A percentile compares a stretch with the other conserved stretches of the same genome.
phyloP scores from a whole-genome alignment of 768 basidiomycete genomes.

The Lactarius trivialis region DNA sequence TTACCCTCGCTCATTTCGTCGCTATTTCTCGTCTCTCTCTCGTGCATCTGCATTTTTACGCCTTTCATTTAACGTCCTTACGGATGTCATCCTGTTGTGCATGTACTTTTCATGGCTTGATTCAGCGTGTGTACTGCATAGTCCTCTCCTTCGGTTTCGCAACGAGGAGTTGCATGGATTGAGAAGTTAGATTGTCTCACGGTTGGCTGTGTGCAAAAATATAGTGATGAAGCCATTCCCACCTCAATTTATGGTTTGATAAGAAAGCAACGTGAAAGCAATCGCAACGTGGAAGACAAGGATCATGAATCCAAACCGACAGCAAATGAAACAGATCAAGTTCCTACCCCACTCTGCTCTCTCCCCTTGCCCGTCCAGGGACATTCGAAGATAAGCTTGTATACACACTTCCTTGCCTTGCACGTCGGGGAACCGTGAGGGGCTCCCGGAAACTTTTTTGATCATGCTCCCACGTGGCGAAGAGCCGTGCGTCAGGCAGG shows the following conservation, averaged over 20 bases:
- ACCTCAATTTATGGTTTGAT: neutral
- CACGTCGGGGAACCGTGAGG: slow-evolving; percentile 28
- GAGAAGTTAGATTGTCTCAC: slow-evolving; percentile 20
- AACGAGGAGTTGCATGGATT: slow-evolving; percentile 14
- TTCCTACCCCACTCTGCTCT: slow-evolving; percentile 20
- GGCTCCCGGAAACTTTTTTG: slow-evolving; percentile 37
- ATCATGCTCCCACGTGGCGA: slow-evolving; percentile 47
- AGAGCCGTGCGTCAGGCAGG: slow-evolving; percentile 43
- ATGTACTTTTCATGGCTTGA: slow-evolving; percentile 25
- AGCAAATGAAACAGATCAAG: neutral
- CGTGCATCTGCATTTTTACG: slow-evolving; percentile 19
- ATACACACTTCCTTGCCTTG: slow-evolving; percentile 22
- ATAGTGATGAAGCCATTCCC: slow-evolving; percentile 12
- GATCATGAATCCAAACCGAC: slow-evolving; percentile 5
- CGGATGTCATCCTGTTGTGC: slow-evolving; percentile 21
- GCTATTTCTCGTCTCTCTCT: slow-evolving; percentile 12
- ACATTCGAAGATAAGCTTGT: slow-evolving; percentile 16
- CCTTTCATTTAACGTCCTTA: slow-evolving; percentile 22
- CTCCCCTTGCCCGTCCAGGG: slow-evolving; percentile 18
- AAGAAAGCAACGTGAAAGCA: slow-evolving; percentile 15
- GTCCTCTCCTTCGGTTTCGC: slow-evolving; percentile 20
- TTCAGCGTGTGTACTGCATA: slow-evolving; percentile 24
- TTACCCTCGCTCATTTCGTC: slow-evolving; percentile 5
- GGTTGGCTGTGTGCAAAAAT: slow-evolving; percentile 19
- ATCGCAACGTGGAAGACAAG: slow-evolving; percentile 4